Conservation (phyloP, 805 yeast species). For the Spathaspora gorwiae region DNA sequence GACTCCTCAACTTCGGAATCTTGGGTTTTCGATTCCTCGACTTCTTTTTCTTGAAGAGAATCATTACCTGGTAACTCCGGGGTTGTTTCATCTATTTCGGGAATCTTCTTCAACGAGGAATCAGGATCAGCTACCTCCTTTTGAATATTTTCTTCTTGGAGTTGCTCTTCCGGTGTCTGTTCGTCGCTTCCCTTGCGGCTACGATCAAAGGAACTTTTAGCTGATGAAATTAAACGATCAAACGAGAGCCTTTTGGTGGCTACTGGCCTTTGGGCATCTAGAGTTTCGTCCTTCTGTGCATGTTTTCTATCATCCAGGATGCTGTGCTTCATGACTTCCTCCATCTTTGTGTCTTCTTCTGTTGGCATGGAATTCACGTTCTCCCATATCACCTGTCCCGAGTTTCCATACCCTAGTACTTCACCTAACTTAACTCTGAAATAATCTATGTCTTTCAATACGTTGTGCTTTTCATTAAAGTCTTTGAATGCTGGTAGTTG, state of each 20-base stretch:
- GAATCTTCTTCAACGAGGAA: no score
- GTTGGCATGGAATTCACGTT: conserved; percentile 50
- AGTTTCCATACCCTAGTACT: conserved; percentile 55
- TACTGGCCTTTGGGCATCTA: neutral
- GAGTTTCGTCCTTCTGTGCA: neutral
- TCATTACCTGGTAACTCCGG: no score
- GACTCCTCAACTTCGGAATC: no score
- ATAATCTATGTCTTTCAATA: conserved; percentile 58
- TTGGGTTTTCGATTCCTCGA: no score
- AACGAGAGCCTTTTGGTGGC: neutral
- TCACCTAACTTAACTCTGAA: conserved; percentile 59
- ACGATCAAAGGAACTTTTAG: neutral
- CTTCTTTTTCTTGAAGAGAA: no score
- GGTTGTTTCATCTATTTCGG: no score
- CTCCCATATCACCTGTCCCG: conserved; percentile 62
- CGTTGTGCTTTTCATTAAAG: conserved; percentile 48
- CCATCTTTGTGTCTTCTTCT: conserved; percentile 47
- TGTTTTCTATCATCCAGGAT: conserved; percentile 20
- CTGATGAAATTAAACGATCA: conserved; percentile 1
- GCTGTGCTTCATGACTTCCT: conserved; percentile 39
- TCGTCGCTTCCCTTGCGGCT: neutral
- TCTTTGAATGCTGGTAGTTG: conserved; percentile 45
- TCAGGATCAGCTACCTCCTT: neutral
- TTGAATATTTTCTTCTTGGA: neutral
- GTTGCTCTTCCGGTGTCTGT: neutral